Evolutionary conservation across 2,329 filamentous ascomycete species (phyloP), one percentile per base, ranked within the genome.

Genomic region (Apiospora saccharicola): DNA sequence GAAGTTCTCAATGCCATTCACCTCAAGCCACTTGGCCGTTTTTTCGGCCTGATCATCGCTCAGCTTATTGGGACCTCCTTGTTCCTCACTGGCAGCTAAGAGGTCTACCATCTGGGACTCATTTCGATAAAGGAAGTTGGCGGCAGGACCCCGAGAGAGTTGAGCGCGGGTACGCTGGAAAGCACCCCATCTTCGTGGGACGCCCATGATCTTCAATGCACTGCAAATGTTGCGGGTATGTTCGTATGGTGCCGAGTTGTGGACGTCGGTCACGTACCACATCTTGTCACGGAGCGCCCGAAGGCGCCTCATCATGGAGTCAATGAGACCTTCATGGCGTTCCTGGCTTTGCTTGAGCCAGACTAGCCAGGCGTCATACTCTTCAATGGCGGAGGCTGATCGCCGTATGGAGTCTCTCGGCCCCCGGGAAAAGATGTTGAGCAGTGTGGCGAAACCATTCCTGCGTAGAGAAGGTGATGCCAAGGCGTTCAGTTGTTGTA

Each of bases 181-280:
- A 0, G 86, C 85, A 64, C 82, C 85, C 83, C 86, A 87, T 70
- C 86, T 87, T 73, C 90, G 87, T 74, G 90, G 87, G 82, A 90
- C 85, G 74, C 92, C 93, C 96, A 99, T 98, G 10, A 93, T 94
- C 82, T 96, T 97, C 69, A 99, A 85, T 5, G 96, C 96, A 73
- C 93, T 89, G 7, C 95, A 94, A 67, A 98, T 92, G 75, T 96
- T 94, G 72, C 92, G 92, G 51, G 94, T 94, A 76, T 97, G 93
- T 73, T 96, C 94, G 78, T 98, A 98, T 13, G 91, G 90, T 68
- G 91, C 93, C 4, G 96, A 98, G 77, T 96, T 95, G 74, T 94
- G 92, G 41, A 98, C 95, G 81, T 98, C 95, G 1, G 94, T 96
- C 73, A 96, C 93, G 80, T 97, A 99, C 96, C 96, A 99, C 94